Base-by-base conservation (phyloP, 2,329 filamentous ascomycete species). In the Rachicladosporium sp. region DNA sequence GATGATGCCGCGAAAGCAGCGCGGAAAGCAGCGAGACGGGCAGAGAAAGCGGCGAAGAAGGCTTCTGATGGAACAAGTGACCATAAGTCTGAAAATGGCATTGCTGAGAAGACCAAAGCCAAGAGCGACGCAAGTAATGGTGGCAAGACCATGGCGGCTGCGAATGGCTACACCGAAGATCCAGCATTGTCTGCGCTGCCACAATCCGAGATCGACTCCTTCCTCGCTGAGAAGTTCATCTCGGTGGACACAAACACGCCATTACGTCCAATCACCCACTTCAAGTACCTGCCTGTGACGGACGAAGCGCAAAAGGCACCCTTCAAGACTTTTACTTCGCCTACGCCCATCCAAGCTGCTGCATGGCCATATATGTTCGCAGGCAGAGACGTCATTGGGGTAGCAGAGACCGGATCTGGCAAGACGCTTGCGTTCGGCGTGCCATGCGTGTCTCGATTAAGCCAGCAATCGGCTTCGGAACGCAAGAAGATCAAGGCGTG, bases 381-480 rank as follows among this genome's bases (percentile, higher is more conserved):
- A n/a, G 83, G 85, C 15, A 77, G 89, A 50, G 91, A 98, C 64
- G 82, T 93, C 38, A 82, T 98, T 45, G 91, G 91, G 48, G 86
- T 96, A 33, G 91, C 91, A 33, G 91, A 98, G 71, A 98, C 87
- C 2, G 87, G 87, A 19, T 93, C 85, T 21, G 87, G 87, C 46
- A 94, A 93, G 70, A 94, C 87, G 10, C 78, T 93, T 62, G 87
- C 82, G 2, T 94, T 94, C 56, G 80, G 85, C 9, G 70, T 93
- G 29, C 87, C 87, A 5, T 89, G 87, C 50, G 71, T 96, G 19
- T 78, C 78, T 46, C 72, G 74, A 44, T 80, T 88, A 35, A 61
- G 61, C 31, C 64, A 67, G 35, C 56, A 76, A 15, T 63, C 66
- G 33, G 70, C 69, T 52, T 66, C 69, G 45, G 66, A 66, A 44